phyloP scores from a whole-genome alignment of 257 asterid species.

The Lavandula angustifolia region DNA sequence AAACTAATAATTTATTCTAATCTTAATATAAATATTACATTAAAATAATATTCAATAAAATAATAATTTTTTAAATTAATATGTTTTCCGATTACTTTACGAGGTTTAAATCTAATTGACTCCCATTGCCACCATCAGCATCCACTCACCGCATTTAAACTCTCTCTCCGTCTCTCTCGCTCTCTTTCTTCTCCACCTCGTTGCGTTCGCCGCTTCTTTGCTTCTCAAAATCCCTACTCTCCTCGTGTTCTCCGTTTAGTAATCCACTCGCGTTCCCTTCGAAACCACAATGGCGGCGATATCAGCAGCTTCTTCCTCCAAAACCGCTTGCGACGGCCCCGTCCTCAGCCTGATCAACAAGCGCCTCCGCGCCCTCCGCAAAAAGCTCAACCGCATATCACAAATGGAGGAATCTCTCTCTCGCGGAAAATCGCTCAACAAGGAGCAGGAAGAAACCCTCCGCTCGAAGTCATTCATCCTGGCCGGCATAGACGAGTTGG shows the following conservation, averaged over 20 bases:
- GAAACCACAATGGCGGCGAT: constrained; percentile 38
- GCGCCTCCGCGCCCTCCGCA: constrained; percentile 78
- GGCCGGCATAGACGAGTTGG: constrained; percentile 75
- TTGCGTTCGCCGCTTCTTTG: constrained; percentile 26
- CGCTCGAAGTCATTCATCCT: constrained; percentile 60
- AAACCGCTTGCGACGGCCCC: constrained; percentile 56
- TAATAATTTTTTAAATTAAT: too few species aligned
- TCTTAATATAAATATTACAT: too few species aligned
- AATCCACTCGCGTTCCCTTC: not conserved
- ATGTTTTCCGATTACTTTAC: too few species aligned
- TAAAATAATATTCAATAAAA: too few species aligned
- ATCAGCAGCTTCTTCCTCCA: constrained; percentile 35
- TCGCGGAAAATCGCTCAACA: constrained; percentile 69
- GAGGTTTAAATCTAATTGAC: too few species aligned
- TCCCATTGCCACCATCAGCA: constrained; percentile 4
- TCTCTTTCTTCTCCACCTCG: not conserved
- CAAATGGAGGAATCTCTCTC: constrained; percentile 79
- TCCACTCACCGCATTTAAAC: not conserved
- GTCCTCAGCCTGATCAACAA: constrained; percentile 69
- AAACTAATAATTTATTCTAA: too few species aligned
- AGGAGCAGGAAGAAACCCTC: constrained; percentile 79
- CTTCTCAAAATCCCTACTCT: not conserved
- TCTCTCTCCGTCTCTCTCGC: not conserved
- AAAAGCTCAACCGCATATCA: constrained; percentile 65
- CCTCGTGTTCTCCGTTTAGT: not conserved